Conservation (phyloP, 441 rosid genomes). For the Populus hybrid region DNA sequence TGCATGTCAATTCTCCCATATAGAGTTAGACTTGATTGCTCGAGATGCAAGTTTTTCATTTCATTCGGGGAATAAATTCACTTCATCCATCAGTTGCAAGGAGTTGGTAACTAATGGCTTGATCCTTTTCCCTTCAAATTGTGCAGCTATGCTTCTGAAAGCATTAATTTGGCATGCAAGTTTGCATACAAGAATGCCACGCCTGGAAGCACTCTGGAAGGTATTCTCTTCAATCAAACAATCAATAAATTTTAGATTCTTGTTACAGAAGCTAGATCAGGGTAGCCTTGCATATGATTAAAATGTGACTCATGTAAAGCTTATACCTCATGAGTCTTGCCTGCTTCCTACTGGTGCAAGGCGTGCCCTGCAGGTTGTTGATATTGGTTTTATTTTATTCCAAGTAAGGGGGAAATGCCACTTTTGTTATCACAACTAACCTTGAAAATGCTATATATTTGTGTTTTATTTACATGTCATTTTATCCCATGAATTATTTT, state of each 20-base stretch:
- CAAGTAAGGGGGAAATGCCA: not conserved
- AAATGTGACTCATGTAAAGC: not conserved
- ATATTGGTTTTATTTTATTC: too few relatives aligned
- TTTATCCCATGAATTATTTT: not conserved
- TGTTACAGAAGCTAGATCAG: not conserved
- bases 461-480: not conserved
- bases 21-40: not conserved
- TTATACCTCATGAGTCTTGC: not conserved
- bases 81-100: not conserved
- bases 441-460: not conserved
- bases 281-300: not conserved
- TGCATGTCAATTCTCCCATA: not conserved
- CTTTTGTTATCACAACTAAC: not conserved
- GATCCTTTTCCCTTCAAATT: slow-evolving; percentile 19
- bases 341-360: not conserved
- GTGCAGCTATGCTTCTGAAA: slow-evolving; percentile 81
- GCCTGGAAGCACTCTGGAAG: slow-evolving; percentile 76
- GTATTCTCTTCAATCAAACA: slow-evolving; percentile 33
- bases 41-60: slow-evolving; percentile 1
- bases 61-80: not conserved
- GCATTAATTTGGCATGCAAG: slow-evolving; percentile 80
- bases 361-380: not conserved
- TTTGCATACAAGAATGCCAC: slow-evolving; percentile 78
- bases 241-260: not conserved
- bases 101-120: not conserved